A percentile compares a stretch with the other conserved stretches of the same genome.
phyloP scores from a whole-genome alignment of 164 flowering plant species.

The Dillenia turbinata region DNA sequence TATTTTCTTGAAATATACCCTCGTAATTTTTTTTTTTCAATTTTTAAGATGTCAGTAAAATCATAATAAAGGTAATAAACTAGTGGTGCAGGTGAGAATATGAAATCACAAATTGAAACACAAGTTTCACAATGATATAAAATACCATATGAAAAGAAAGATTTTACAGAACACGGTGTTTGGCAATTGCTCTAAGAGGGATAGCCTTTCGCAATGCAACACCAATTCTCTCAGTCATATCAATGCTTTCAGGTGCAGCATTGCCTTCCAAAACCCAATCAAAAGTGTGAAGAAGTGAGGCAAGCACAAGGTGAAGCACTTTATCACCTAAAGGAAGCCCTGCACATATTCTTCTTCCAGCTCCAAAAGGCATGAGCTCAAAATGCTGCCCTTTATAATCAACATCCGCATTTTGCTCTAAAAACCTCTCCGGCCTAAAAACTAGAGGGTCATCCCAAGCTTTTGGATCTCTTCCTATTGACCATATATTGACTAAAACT shows the following conservation, averaged over 20 bases:
- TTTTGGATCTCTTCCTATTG: too few species aligned
- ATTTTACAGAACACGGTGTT: too few species aligned
- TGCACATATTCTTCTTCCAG: slow-evolving; percentile 21
- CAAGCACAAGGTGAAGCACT: slow-evolving; percentile 12
- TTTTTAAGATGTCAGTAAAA: too few species aligned
- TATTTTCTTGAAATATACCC: too few species aligned
- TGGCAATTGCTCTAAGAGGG: slow-evolving; percentile 7
- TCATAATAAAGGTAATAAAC: too few species aligned
- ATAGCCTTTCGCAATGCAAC: slow-evolving; percentile 9
- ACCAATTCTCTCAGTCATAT: slow-evolving; percentile 19
- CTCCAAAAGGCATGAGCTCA: slow-evolving; percentile 25
- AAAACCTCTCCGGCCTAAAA: slow-evolving; percentile 24
- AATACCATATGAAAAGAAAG: too few species aligned
- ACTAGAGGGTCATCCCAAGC: slow-evolving; percentile 15
- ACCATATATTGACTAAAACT: slow-evolving; percentile 12
- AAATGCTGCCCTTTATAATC: slow-evolving; percentile 20
- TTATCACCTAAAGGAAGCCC: slow-evolving; percentile 16
- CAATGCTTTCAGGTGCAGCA: slow-evolving; percentile 3
- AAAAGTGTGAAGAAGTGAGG: slow-evolving; percentile 17
- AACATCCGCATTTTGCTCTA: slow-evolving; percentile 8
- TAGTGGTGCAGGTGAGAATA: too few species aligned
- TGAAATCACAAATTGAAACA: too few species aligned
- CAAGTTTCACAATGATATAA: too few species aligned
- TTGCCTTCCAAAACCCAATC: slow-evolving; percentile 15
- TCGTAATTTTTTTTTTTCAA: too few species aligned